These are phyloP conservation scores for Tolypocladium sp. DNA, from an alignment of 2,329 filamentous ascomycete species.

Conservation along the genomic window DNA sequence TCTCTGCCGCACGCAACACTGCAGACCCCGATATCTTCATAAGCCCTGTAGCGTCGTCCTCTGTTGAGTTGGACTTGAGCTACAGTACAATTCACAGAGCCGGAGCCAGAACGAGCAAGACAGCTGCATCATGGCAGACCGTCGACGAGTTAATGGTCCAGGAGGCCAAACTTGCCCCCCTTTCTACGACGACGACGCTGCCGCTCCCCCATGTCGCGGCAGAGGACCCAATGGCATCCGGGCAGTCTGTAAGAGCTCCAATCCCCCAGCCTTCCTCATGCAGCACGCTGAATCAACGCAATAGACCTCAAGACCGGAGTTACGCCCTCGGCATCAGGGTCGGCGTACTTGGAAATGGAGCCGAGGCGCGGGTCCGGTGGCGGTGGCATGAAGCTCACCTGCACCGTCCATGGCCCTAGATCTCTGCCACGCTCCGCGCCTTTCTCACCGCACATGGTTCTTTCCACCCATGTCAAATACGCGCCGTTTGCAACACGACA, in stretches of 20 bases:
- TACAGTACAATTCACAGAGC: neutral
- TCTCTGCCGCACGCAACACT: neutral
- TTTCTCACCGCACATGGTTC: conserved; percentile 85
- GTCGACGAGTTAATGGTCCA: conserved; percentile 85
- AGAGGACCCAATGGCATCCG: conserved; percentile 53
- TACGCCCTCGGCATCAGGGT: conserved; percentile 87
- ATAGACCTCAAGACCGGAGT: conserved; percentile 83
- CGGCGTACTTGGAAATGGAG: conserved; percentile 71
- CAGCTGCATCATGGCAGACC: conserved; percentile 56
- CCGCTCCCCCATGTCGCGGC: conserved; percentile 46
- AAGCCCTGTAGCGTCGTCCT: neutral
- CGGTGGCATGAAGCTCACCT: conserved; percentile 80
- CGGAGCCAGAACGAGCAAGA: neutral
- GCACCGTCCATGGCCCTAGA: conserved; percentile 86
- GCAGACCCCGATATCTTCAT: neutral
- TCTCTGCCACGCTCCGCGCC: conserved; percentile 82
- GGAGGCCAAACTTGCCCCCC: conserved; percentile 67
- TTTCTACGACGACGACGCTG: conserved; percentile 49
- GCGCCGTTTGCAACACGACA: conserved; percentile 84
- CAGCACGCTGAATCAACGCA: neutral
- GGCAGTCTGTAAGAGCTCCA: conserved; percentile 34
- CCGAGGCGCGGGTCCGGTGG: conserved; percentile 35
- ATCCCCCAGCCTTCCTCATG: too few species aligned
- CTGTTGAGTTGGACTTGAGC: neutral
- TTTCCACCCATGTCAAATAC: conserved; percentile 93